Evolutionary conservation across 2,329 filamentous ascomycete genomes (phyloP).

Genomic region (Hypoxylon sp.): DNA sequence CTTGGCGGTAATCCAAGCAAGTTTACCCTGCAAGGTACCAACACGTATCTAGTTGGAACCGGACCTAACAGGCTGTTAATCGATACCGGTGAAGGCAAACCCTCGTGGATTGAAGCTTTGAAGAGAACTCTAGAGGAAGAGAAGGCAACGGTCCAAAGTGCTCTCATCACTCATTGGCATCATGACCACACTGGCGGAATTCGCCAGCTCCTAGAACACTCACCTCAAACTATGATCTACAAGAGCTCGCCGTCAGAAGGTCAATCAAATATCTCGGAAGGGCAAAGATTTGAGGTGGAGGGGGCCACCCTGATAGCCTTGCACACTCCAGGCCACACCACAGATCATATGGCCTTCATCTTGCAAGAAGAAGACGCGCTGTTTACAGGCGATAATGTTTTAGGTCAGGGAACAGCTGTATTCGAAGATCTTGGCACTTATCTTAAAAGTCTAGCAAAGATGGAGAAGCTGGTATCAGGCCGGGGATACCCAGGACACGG

Average conservation of each 20-base stretch:
- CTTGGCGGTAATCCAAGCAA: slow-evolving; percentile 93
- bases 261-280: slow-evolving; percentile 69
- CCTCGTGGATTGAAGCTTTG: slow-evolving; percentile 79
- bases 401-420: slow-evolving; percentile 71
- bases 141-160: slow-evolving; percentile 75
- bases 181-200: slow-evolving; percentile 87
- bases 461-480: slow-evolving; percentile 76
- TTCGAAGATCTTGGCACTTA: slow-evolving; percentile 43
- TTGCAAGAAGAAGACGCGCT: slow-evolving; percentile 84
- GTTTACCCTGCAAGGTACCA: slow-evolving; percentile 83
- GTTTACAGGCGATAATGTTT: slow-evolving; percentile 90
- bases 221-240: slow-evolving; percentile 74
- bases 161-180: slow-evolving; percentile 94
- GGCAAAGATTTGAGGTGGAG: slow-evolving; percentile 67
- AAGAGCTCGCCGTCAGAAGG: slow-evolving; percentile 73
- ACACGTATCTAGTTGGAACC: slow-evolving; percentile 91
- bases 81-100: slow-evolving; percentile 88
- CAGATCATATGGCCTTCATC: slow-evolving; percentile 85
- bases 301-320: slow-evolving; percentile 56
- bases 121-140: slow-evolving; percentile 76
- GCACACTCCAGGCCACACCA: slow-evolving; percentile 77
- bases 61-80: slow-evolving; percentile 82
- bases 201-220: slow-evolving; percentile 74
- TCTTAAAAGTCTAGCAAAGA: slow-evolving; percentile 67
- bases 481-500: slow-evolving; percentile 92